phyloP scores from a whole-genome alignment of 768 basidiomycete genomes.

The Lactarius sanguifluus region DNA sequence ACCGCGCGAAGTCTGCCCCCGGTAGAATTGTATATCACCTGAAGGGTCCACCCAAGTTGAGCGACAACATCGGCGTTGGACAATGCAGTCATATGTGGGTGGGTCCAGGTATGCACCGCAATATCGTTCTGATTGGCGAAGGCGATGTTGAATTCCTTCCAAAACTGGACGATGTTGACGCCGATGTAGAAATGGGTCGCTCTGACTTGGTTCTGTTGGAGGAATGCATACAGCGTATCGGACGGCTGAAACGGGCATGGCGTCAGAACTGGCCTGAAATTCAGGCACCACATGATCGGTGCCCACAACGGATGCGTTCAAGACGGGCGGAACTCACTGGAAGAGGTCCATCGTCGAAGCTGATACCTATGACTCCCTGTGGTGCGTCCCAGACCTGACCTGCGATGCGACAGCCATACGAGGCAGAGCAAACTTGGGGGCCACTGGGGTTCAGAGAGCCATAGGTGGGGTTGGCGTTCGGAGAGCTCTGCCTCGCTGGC shows the following conservation, averaged over 20 bases:
- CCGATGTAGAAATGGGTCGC: conserved; percentile 53
- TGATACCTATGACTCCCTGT: conserved; percentile 38
- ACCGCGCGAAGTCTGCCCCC: conserved; percentile 71
- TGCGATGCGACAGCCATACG: conserved; percentile 34
- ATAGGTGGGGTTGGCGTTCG: conserved; percentile 30
- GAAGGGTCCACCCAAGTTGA: conserved; percentile 80
- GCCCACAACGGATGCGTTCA: not conserved
- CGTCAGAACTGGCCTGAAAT: not conserved
- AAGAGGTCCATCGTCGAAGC: conserved; percentile 42
- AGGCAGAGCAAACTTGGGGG: conserved; percentile 40
- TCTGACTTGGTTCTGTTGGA: conserved; percentile 38
- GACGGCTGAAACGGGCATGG: conserved; percentile 28
- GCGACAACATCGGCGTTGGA: conserved; percentile 65
- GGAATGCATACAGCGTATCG: conserved; percentile 40
- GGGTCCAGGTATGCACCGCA: conserved; percentile 63
- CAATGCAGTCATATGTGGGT: conserved; percentile 79
- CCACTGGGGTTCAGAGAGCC: conserved; percentile 26
- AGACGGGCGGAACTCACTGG: conserved; percentile 17
- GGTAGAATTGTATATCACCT: conserved; percentile 75
- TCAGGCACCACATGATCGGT: not conserved
- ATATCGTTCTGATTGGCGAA: conserved; percentile 40
- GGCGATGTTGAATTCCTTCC: conserved; percentile 37
- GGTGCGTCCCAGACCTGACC: conserved; percentile 44
- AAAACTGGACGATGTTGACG: conserved; percentile 40
- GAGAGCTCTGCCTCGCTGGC: conserved; percentile 33